Percentiles rank a stretch among this genome's conserved stretches.
Conservation (phyloP, 805 yeast genomes). For the Ogataea corticis region DNA sequence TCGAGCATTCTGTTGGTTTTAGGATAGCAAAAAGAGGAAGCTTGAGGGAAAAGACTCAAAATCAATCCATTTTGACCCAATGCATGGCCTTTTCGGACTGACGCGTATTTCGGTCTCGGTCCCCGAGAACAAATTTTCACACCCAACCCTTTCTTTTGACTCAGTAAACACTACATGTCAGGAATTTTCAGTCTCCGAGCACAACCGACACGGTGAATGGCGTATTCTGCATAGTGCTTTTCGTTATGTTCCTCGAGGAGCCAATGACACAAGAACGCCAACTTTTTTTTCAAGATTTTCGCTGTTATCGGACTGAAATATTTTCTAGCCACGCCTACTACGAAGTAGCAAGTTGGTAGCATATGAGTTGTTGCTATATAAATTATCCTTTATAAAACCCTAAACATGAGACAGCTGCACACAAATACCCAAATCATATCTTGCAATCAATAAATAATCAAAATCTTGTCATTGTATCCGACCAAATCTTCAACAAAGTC, state of each 20-base stretch:
- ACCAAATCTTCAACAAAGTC: constrained; percentile 20
- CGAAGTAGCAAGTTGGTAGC: too few species aligned
- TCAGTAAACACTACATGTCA: too few species aligned
- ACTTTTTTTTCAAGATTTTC: constrained; percentile 14
- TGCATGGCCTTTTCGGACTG: constrained; percentile 9
- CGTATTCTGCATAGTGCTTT: neutral
- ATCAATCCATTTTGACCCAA: too few species aligned
- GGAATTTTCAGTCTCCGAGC: neutral
- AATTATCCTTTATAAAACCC: neutral
- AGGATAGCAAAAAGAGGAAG: too few species aligned
- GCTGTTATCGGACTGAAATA: constrained; percentile 19
- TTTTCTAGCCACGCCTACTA: too few species aligned
- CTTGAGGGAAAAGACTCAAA: too few species aligned
- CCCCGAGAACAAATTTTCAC: neutral
- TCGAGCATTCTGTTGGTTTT: too few species aligned
- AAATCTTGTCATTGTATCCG: constrained; percentile 24
- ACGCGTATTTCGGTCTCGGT: neutral
- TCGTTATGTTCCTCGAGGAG: neutral
- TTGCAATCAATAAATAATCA: constrained; percentile 22
- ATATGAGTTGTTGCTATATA: too few species aligned
- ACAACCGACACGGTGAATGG: neutral
- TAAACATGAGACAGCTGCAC: neutral
- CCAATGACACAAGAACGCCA: too few species aligned
- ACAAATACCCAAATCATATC: neutral
- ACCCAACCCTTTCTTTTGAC: too few species aligned